Evolutionary conservation across 2,329 filamentous ascomycete genomes (phyloP).

Genomic region (Cordyceps farinosa): DNA sequence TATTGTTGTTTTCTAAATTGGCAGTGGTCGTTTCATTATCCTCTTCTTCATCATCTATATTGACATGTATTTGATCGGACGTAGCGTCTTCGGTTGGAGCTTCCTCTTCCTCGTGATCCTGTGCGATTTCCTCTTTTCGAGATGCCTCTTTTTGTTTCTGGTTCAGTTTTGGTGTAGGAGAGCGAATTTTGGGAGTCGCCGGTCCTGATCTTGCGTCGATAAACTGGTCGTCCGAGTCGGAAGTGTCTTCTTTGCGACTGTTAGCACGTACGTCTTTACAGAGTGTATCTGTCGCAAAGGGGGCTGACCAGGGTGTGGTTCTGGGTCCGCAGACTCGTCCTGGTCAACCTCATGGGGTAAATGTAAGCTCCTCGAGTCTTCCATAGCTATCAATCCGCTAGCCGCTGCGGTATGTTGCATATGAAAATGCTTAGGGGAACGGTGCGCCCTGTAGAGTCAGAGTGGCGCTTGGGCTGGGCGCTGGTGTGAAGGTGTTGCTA

Average conservation of each 20-base stretch:
- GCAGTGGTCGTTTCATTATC: conserved; percentile 3
- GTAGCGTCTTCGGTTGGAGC: neutral
- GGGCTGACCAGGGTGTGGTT: conserved; percentile 28
- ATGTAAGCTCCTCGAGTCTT: neutral
- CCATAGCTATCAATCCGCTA: neutral
- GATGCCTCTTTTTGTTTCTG: conserved; percentile 52
- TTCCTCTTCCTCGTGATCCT: conserved; percentile 49
- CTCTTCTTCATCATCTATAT: conserved; percentile 37
- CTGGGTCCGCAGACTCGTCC: neutral
- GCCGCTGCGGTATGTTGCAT: neutral
- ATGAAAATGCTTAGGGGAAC: neutral
- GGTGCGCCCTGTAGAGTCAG: neutral
- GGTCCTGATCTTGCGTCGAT: conserved; percentile 60
- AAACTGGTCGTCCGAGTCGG: conserved; percentile 67
- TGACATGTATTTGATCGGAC: neutral
- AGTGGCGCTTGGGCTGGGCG: neutral
- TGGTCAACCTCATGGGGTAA: neutral
- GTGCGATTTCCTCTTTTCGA: conserved; percentile 54
- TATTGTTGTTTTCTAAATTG: conserved; percentile 25
- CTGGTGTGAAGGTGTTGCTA: neutral
- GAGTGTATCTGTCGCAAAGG: neutral
- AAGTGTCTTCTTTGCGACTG: conserved; percentile 40
- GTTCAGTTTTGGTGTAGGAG: conserved; percentile 56
- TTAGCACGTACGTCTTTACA: neutral
- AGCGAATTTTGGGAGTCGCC: conserved; percentile 40